phyloP scores from a whole-genome alignment of 805 yeast species.

The Spencermartinsiella europaea region DNA sequence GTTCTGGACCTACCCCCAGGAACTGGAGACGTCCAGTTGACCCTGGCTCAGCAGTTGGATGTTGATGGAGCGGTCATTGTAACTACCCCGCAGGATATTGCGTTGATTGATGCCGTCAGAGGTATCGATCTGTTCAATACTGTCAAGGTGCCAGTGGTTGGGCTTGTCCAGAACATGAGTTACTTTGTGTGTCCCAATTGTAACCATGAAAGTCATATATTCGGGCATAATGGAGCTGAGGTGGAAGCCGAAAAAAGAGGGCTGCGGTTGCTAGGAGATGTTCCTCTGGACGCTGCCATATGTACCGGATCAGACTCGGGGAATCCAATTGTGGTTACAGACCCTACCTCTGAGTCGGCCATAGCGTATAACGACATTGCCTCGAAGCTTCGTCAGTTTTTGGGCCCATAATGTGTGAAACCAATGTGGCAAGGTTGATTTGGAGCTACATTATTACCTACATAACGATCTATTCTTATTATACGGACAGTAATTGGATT shows the following conservation, averaged over 20 bases:
- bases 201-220: constrained; percentile 63
- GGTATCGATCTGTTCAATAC: constrained; percentile 76
- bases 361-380: constrained; percentile 49
- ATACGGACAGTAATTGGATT: background rate
- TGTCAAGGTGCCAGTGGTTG: constrained; percentile 65
- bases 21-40: constrained; percentile 81
- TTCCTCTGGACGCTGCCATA: constrained; percentile 61
- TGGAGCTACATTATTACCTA: background rate
- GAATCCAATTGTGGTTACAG: constrained; percentile 50
- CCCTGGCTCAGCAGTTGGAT: constrained; percentile 71
- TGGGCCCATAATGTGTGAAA: constrained; percentile 9
- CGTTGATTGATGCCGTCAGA: constrained; percentile 70
- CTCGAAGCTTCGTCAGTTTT: constrained; percentile 27
- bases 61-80: constrained; percentile 79
- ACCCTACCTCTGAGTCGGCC: constrained; percentile 35
- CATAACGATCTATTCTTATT: background rate
- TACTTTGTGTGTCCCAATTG: constrained; percentile 72
- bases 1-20: constrained; percentile 90
- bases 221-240: constrained; percentile 62
- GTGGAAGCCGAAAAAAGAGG: constrained; percentile 42
- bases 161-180: constrained; percentile 82
- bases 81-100: constrained; percentile 83
- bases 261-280: constrained; percentile 53
- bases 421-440: too few relatives aligned
- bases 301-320: constrained; percentile 62